Conservation (phyloP, 208 protist species). For the Trypanosoma congolense region DNA sequence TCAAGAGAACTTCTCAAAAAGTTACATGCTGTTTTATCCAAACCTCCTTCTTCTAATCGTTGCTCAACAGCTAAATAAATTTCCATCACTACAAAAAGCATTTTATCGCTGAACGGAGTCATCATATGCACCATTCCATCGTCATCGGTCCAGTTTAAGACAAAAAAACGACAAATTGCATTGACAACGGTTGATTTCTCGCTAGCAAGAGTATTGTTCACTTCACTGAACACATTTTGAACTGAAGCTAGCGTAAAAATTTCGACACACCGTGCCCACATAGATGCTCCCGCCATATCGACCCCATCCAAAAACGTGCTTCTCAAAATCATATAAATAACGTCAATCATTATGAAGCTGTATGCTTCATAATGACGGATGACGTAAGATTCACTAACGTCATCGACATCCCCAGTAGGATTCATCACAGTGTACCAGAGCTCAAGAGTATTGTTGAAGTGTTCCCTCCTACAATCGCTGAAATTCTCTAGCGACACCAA, state of each 20-base stretch:
- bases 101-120: conserved; percentile 27
- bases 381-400: conserved; percentile 37
- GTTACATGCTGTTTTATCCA: background rate
- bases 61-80: conserved; percentile 29
- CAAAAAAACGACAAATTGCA: conserved; percentile 25
- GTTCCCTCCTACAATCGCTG: conserved; percentile 37
- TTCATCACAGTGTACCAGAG: conserved; percentile 77
- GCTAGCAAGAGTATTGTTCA: conserved; percentile 18
- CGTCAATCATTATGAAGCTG: conserved; percentile 51
- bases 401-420: conserved; percentile 22
- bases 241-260: conserved; percentile 29
- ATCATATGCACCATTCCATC: conserved; percentile 24
- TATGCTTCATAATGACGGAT: conserved; percentile 67
- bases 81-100: conserved; percentile 23
- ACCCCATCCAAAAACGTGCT: conserved; percentile 59
- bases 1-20: conserved; percentile 15
- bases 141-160: conserved; percentile 36
- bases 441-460: conserved; percentile 69
- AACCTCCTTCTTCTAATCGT: conserved; percentile 16
- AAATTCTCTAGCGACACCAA: conserved; percentile 57
- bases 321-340: conserved; percentile 56
- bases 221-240: conserved; percentile 28
- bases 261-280: conserved; percentile 39
- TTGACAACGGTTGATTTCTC: conserved; percentile 19
- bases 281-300: conserved; percentile 37